These are phyloP conservation scores for Rubia balearica DNA, from an alignment of 305 asterid species.

Conservation along the genomic window DNA sequence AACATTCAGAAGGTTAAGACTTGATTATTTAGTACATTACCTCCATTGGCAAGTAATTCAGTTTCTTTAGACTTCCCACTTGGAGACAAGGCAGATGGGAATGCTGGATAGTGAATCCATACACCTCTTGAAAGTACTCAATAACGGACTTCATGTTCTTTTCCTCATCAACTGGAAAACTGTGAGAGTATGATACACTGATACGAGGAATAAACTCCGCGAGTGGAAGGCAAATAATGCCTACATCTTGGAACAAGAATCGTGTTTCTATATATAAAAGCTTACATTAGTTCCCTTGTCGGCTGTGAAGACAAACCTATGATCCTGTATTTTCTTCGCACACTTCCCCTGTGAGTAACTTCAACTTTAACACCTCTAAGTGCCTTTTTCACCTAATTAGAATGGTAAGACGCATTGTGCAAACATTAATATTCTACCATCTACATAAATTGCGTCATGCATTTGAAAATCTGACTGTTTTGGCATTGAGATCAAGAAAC, in stretches of 20 bases:
- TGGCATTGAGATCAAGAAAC: neutral
- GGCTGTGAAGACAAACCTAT: constrained; percentile 35
- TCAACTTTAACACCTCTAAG: constrained; percentile 40
- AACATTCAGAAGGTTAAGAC: neutral
- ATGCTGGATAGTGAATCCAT: constrained; percentile 51
- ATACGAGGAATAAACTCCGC: neutral
- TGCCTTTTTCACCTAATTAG: constrained; percentile 32
- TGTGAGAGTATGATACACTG: constrained; percentile 17
- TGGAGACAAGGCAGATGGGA: constrained; percentile 58
- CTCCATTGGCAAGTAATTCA: constrained; percentile 48
- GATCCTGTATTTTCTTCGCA: constrained; percentile 31
- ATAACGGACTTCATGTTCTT: constrained; percentile 54
- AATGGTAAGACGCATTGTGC: neutral
- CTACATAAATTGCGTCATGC: neutral
- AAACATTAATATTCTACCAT: neutral
- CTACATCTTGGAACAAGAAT: neutral
- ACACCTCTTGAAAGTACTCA: constrained; percentile 52
- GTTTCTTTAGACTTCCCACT: constrained; percentile 54
- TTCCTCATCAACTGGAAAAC: constrained; percentile 62
- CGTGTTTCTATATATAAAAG: neutral
- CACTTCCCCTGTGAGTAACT: constrained; percentile 32
- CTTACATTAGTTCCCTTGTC: constrained; percentile 31
- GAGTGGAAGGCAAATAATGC: neutral
- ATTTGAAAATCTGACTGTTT: neutral
- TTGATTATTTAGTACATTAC: constrained; percentile 12